Evolutionary conservation across 2,329 filamentous ascomycete species (phyloP).

Genomic region (Scolecobasidium constrictum): DNA sequence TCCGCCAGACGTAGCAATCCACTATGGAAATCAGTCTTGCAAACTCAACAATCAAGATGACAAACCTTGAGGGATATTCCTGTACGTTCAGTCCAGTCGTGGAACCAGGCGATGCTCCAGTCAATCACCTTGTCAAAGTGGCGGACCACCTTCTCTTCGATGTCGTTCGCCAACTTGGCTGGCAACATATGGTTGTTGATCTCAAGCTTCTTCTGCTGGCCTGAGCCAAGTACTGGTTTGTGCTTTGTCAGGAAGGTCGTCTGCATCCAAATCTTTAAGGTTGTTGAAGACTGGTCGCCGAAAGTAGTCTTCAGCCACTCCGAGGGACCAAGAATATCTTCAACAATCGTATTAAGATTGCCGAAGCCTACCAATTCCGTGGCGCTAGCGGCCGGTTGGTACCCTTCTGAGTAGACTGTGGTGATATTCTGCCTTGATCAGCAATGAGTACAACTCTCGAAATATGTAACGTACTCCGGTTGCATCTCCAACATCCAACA

Average conservation of each 20-base stretch:
- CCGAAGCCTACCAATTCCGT: constrained; percentile 3
- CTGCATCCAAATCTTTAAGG: constrained; percentile 6
- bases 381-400: neutral
- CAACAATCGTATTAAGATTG: constrained; percentile 2
- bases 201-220: constrained; percentile 4
- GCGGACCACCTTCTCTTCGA: neutral
- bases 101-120: neutral
- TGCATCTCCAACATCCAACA: constrained; percentile 4
- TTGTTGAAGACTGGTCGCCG: constrained; percentile 2
- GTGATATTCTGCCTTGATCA: constrained; percentile 2
- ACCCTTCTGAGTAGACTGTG: constrained; percentile 1
- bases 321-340: neutral
- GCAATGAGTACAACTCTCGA: neutral
- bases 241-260: neutral
- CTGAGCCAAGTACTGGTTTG: constrained; percentile 2
- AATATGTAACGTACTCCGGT: constrained; percentile 3
- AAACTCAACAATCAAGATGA: too few relatives aligned
- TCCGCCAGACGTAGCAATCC: too few relatives aligned
- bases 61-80: neutral
- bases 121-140: neutral
- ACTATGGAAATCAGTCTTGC: too few relatives aligned
- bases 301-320: constrained; percentile 4
- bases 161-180: neutral
- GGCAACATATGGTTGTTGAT: constrained; percentile 3
- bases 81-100: neutral